Percentiles rank a stretch among this genome's conserved stretches.
These are phyloP conservation scores for Wallacemonas collosoma DNA, from an alignment of 208 protist genomes.

Conservation along the genomic window DNA sequence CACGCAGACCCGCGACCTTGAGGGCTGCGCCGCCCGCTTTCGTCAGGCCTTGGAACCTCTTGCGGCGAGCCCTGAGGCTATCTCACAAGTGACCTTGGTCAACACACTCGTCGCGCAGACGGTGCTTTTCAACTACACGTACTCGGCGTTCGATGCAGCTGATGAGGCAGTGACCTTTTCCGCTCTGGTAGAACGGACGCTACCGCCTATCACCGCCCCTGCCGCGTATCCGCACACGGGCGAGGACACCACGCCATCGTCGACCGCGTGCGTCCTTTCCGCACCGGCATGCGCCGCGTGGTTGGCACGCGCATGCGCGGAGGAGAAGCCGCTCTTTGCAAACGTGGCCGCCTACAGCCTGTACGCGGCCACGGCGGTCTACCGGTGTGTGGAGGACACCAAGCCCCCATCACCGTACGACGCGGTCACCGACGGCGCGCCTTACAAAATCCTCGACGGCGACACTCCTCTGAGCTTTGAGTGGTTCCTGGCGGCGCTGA, in stretches of 20 bases:
- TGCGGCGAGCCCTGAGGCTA: constrained; percentile 10
- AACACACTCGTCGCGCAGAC: constrained; percentile 5
- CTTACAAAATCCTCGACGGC: background rate
- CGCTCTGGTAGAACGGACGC: constrained; percentile 9
- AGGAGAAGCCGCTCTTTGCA: constrained; percentile 4
- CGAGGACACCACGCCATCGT: too few relatives aligned
- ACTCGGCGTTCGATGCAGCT: constrained; percentile 5
- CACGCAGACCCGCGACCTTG: background rate
- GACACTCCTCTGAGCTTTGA: constrained; percentile 8
- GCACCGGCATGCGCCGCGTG: background rate
- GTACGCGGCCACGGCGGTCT: background rate
- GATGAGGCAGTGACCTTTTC: constrained; percentile 4
- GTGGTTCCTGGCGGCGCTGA: constrained; percentile 16
- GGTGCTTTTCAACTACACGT: constrained; percentile 10
- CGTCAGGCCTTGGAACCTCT: background rate
- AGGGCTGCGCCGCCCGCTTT: background rate
- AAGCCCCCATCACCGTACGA: background rate
- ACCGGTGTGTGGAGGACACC: constrained; percentile 12
- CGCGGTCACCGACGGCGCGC: background rate
- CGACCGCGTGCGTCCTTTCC: background rate
- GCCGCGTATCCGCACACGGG: too few relatives aligned
- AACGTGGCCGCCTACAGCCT: constrained; percentile 9
- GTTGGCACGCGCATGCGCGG: constrained; percentile 1
- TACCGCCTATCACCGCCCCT: background rate
- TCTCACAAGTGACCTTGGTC: background rate